phyloP scores from a whole-genome alignment of 208 protist genomes.

The Blastocrithidia nonstop region DNA sequence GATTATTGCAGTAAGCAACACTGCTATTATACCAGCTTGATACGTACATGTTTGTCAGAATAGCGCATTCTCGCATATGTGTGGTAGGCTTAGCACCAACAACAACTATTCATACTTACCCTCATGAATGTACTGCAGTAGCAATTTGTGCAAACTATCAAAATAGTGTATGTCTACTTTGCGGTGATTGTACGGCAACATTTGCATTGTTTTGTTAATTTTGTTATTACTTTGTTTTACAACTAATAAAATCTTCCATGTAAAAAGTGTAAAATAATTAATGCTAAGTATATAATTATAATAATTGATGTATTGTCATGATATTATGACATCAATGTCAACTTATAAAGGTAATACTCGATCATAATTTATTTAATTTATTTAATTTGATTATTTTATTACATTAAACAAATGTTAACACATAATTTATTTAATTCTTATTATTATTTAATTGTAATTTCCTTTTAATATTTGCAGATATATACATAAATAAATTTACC shows the following conservation, averaged over 20 bases:
- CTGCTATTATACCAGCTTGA: conserved; percentile 26
- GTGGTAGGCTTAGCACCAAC: conserved; percentile 16
- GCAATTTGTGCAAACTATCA: conserved; percentile 36
- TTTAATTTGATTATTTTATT: no score
- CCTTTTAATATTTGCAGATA: background rate
- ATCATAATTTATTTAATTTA: no score
- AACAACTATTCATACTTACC: conserved; percentile 24
- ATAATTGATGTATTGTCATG: no score
- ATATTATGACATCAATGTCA: no score
- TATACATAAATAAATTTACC: background rate
- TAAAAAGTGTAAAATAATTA: no score
- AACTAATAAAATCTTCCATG: no score
- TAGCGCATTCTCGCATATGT: conserved; percentile 18
- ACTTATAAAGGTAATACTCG: no score
- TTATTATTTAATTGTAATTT: background rate
- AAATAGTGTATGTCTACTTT: conserved; percentile 18
- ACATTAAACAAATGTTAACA: no score
- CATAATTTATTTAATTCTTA: background rate
- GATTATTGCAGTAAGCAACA: conserved; percentile 19
- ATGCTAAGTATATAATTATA: no score
- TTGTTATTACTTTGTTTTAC: background rate
- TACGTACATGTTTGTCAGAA: conserved; percentile 73
- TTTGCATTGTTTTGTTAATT: conserved; percentile 1
- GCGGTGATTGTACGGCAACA: background rate
- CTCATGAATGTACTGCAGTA: conserved; percentile 27